Percentiles rank a stretch among this genome's conserved stretches.
Conservation (phyloP, 805 yeast genomes). For the Pichia occidentalis region DNA sequence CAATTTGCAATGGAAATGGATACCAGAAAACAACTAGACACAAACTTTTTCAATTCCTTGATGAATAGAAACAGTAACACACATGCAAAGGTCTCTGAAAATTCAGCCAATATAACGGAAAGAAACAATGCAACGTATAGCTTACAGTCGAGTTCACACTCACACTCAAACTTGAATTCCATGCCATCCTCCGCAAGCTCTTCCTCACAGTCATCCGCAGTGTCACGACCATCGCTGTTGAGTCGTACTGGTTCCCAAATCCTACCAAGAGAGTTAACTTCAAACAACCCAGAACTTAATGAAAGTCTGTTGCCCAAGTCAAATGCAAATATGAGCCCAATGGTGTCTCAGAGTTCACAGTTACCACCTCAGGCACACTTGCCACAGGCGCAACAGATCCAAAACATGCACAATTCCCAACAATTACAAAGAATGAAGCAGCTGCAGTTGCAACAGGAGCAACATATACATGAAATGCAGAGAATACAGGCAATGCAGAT, state of each 20-base stretch:
- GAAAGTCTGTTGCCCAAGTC: too few relatives aligned
- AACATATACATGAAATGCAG: constrained; percentile 6
- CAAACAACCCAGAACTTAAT: too few relatives aligned
- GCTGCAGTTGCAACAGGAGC: constrained; percentile 5
- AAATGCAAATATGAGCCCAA: too few relatives aligned
- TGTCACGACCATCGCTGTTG: too few relatives aligned
- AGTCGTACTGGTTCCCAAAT: constrained; percentile 1
- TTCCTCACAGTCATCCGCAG: too few relatives aligned
- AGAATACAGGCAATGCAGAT: constrained; percentile 9
- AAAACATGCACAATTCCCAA: too few relatives aligned
- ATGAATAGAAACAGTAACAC: constrained; percentile 8
- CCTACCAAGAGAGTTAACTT: not conserved
- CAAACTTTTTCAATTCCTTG: constrained; percentile 20
- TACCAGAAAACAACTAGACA: constrained; percentile 18
- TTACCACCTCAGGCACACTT: too few relatives aligned
- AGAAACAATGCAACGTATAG: not conserved
- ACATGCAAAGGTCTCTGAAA: not conserved
- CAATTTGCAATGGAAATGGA: constrained; percentile 18
- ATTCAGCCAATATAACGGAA: not conserved
- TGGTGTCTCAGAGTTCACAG: too few relatives aligned
- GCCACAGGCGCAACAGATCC: too few relatives aligned
- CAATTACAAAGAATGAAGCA: too few relatives aligned
- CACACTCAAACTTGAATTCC: too few relatives aligned
- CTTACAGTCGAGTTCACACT: not conserved
- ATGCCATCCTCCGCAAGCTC: too few relatives aligned